Evolutionary conservation across 225 moss, liverwort and hornwort genomes (phyloP).

Genomic region (Sphagnum contortum): DNA sequence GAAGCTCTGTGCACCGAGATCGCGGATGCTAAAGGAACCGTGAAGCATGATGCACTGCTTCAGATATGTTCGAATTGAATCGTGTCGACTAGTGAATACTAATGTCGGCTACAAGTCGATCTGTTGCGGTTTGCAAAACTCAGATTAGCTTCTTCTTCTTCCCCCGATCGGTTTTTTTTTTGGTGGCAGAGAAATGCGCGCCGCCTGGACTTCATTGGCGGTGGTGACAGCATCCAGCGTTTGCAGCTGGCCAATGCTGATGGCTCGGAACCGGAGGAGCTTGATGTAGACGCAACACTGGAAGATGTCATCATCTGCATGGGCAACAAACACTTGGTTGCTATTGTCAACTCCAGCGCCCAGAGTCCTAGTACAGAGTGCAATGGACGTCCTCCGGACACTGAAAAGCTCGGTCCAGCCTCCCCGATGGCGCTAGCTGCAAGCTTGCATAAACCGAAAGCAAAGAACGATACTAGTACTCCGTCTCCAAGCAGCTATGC

Average conservation of each 20-base stretch:
- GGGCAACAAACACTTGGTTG: conserved; percentile 79
- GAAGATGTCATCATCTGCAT: conserved; percentile 91
- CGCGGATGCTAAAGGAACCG: too few species aligned
- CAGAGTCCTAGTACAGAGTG: background rate
- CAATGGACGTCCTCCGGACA: conserved; percentile 15
- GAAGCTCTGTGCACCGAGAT: too few species aligned
- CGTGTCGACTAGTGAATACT: too few species aligned
- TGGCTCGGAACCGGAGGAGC: conserved; percentile 79
- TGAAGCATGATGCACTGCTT: too few species aligned
- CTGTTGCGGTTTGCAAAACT: too few species aligned
- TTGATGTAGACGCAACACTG: conserved; percentile 84
- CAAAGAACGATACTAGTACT: conserved; percentile 9
- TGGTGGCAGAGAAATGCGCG: conserved; percentile 62
- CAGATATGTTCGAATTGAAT: too few species aligned
- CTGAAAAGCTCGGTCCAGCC: conserved; percentile 25
- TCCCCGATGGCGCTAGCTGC: conserved; percentile 15
- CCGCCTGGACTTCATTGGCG: conserved; percentile 59
- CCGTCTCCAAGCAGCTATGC: conserved; percentile 5
- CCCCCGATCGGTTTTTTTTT: background rate
- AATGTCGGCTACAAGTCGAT: too few species aligned
- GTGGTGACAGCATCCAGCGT: conserved; percentile 63
- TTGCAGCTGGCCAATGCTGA: conserved; percentile 78
- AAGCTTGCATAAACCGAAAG: conserved; percentile 24
- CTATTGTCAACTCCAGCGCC: conserved; percentile 44
- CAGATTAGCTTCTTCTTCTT: too few species aligned